These are phyloP conservation scores for Hysterangium stoloniferum DNA, from an alignment of 768 basidiomycete genomes.

Conservation along the genomic window DNA sequence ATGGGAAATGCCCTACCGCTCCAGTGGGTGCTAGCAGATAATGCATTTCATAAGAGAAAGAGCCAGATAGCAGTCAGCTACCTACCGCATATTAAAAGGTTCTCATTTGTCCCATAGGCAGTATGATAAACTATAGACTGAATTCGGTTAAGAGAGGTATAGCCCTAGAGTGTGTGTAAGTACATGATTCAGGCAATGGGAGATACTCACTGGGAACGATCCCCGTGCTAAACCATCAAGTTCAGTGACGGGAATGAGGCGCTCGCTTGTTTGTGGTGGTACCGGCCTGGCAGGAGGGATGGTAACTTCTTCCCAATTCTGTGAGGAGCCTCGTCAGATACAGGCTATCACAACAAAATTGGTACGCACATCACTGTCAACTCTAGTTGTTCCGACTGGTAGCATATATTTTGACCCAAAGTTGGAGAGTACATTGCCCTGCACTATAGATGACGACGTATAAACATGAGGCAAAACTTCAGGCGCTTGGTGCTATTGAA, in stretches of 20 bases:
- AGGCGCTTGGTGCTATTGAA: slow-evolving; percentile 25
- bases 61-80: slow-evolving; percentile 11
- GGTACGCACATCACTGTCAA: slow-evolving; percentile 52
- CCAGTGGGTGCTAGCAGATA: slow-evolving; percentile 81
- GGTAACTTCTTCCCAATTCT: slow-evolving; percentile 86
- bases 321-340: slow-evolving; percentile 9
- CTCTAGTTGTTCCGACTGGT: slow-evolving; percentile 73
- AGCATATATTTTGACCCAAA: slow-evolving; percentile 72
- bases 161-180: slow-evolving; percentile 49
- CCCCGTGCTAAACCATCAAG: slow-evolving; percentile 71
- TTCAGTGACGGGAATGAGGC: slow-evolving; percentile 60
- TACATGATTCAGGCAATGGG: neutral
- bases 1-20: slow-evolving; percentile 53
- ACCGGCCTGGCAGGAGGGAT: slow-evolving; percentile 79
- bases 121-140: slow-evolving; percentile 93
- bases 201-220: slow-evolving; percentile 66
- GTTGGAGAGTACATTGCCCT: slow-evolving; percentile 63
- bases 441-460: slow-evolving; percentile 48
- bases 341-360: neutral
- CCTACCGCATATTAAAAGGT: slow-evolving; percentile 87
- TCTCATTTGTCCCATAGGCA: slow-evolving; percentile 93
- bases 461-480: slow-evolving; percentile 86
- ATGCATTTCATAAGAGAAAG: neutral
- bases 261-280: slow-evolving; percentile 65
- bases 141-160: slow-evolving; percentile 80